Conservation (phyloP, 2,329 filamentous ascomycete species). For the Ascochyta clinopodiicola region DNA sequence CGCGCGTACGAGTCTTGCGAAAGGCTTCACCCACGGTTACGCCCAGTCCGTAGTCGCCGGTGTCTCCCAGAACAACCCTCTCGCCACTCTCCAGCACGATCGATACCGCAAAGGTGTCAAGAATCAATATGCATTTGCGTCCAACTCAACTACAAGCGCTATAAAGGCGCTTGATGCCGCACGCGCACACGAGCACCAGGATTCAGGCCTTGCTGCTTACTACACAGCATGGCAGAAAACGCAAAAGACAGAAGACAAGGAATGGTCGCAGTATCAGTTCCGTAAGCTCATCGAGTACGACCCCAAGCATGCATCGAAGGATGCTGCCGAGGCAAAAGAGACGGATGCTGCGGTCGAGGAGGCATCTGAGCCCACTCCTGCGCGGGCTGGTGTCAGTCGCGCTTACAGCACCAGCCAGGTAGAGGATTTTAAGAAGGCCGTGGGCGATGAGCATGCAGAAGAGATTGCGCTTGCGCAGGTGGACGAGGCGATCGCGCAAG, state of each 20-base stretch:
- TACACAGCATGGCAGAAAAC: constrained; percentile 88
- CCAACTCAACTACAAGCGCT: constrained; percentile 46
- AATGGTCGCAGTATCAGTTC: constrained; percentile 93
- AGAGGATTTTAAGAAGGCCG: constrained; percentile 65
- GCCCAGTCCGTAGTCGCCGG: constrained; percentile 97
- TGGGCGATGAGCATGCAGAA: constrained; percentile 55
- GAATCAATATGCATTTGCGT: constrained; percentile 78
- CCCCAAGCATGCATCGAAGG: constrained; percentile 53
- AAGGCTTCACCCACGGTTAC: constrained; percentile 97
- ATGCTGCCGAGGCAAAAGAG: constrained; percentile 48
- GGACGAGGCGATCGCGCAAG: constrained; percentile 81
- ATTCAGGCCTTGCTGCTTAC: constrained; percentile 79
- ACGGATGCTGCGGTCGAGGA: constrained; percentile 40
- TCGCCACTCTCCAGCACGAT: constrained; percentile 58
- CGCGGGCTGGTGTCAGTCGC: constrained; percentile 51
- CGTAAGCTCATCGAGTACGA: constrained; percentile 91
- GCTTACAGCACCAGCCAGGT: constrained; percentile 63
- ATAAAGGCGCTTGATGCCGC: constrained; percentile 41
- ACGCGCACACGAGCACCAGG: constrained; percentile 42
- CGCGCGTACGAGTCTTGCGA: constrained; percentile 96
- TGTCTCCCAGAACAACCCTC: constrained; percentile 65
- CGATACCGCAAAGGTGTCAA: constrained; percentile 60
- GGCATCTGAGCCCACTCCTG: constrained; percentile 34
- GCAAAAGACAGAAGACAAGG: constrained; percentile 74
- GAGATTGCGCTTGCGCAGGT: constrained; percentile 76